Evolutionary conservation across 1,139 yeast species (phyloP).

Genomic region (Hyphopichia buzzinii): DNA sequence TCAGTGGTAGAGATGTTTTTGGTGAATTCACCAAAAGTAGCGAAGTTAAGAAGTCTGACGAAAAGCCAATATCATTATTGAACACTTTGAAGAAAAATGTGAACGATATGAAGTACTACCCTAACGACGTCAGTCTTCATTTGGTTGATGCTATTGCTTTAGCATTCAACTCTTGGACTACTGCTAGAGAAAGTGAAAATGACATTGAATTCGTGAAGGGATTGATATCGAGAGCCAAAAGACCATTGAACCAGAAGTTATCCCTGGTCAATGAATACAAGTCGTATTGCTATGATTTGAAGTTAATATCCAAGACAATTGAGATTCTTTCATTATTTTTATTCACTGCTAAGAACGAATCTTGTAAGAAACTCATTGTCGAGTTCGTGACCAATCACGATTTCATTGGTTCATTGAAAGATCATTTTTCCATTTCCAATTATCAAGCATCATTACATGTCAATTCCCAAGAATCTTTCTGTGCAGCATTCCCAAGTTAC

Average conservation of each 20-base stretch:
- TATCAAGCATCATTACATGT: constrained; percentile 46
- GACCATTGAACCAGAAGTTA: constrained; percentile 18
- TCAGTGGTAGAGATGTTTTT: constrained; percentile 66
- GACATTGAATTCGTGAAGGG: constrained; percentile 52
- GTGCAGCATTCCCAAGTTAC: constrained; percentile 44
- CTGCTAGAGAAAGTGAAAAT: constrained; percentile 48
- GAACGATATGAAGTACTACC: constrained; percentile 49
- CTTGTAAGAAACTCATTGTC: constrained; percentile 41
- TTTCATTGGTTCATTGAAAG: constrained; percentile 30
- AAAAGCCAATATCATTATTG: constrained; percentile 44
- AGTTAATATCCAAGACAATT: constrained; percentile 62
- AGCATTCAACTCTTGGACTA: constrained; percentile 69
- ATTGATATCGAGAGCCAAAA: constrained; percentile 41
- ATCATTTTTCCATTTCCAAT: constrained; percentile 28
- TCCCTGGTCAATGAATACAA: constrained; percentile 26
- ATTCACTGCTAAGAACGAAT: constrained; percentile 53
- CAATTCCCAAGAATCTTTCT: constrained; percentile 44
- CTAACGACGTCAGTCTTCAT: constrained; percentile 57
- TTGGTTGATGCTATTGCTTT: constrained; percentile 63
- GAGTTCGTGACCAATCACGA: constrained; percentile 38
- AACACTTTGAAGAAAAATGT: constrained; percentile 60
- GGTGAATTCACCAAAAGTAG: constrained; percentile 26
- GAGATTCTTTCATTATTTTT: constrained; percentile 74
- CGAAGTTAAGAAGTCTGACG: constrained; percentile 14
- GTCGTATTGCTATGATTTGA: constrained; percentile 53